Base-by-base conservation (phyloP, 805 yeast species). In the Scheffersomyces spartinae region DNA sequence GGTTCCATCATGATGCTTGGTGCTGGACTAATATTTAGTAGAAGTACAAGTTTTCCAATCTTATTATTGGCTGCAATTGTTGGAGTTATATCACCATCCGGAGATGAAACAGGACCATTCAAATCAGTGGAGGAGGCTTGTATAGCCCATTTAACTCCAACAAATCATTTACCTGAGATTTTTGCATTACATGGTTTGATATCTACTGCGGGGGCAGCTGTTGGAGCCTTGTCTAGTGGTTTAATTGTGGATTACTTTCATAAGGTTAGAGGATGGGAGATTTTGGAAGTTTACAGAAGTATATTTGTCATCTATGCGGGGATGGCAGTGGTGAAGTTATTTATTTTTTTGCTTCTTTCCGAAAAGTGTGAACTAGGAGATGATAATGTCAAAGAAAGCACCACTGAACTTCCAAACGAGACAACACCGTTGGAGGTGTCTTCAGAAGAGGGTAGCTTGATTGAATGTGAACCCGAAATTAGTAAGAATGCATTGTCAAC, bases 71-170 rank as follows among this genome's bases (percentile, higher is more conserved):
- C 91, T 6, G 91, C 94, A 2, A 67, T 81, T 2, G 30, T 81
- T 16, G 95, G 95, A 2, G 94, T 84, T 10, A 79, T 84, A 6
- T 80, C 94, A 2, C 91, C 94, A 2, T 72, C 83, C 15, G 94
- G 95, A 13, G 85, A 77, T 41, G 95, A 84, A 42, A 82, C 86
- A 1, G 95, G 95, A 0, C 95, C 95, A 0, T 84, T 84, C 49
- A 77, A 80, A 42, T 71, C 91, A 1, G 73, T 84, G 15, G 95
- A 84, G 46, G 94, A 83, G 43, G 74, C 88, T 1, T 66, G 81
- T 20, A 60, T 84, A 25, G 91, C 94, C 0, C 88, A 81, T 47
- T 52, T 84, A 34, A 77, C 93, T 0, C 73, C 77, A 0, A 64
- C 63, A 18, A 57, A 56, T 27, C 68, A 66, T 29, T 59, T 93